Conservation (phyloP, 805 yeast genomes). For the Candida jianshihensis region DNA sequence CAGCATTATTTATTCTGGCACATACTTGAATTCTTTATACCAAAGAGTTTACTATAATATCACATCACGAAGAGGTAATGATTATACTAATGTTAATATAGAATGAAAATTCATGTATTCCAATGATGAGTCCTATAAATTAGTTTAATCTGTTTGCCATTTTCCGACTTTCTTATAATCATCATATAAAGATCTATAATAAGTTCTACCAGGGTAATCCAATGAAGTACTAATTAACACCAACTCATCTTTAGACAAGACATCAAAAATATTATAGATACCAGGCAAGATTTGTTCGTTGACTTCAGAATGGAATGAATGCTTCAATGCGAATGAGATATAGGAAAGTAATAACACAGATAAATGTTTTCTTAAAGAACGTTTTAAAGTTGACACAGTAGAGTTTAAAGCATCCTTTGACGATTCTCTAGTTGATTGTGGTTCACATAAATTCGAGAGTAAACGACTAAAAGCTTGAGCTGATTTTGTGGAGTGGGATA, state of each 20-base stretch:
- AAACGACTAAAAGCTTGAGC: constrained; percentile 51
- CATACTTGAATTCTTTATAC: neutral
- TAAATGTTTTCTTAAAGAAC: constrained; percentile 55
- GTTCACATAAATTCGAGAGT: constrained; percentile 68
- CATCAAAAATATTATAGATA: constrained; percentile 58
- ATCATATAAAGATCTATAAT: constrained; percentile 59
- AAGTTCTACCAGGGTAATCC: constrained; percentile 63
- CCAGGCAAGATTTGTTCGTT: constrained; percentile 48
- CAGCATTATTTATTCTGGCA: constrained; percentile 3
- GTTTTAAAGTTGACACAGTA: constrained; percentile 46
- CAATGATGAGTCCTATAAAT: too few relatives aligned
- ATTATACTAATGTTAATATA: too few relatives aligned
- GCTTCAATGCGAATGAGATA: constrained; percentile 43
- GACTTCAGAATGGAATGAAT: constrained; percentile 38
- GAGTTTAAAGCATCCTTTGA: constrained; percentile 41
- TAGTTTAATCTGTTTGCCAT: constrained; percentile 39
- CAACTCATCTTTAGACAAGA: constrained; percentile 62
- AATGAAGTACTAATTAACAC: constrained; percentile 53
- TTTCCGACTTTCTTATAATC: constrained; percentile 74
- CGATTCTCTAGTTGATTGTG: constrained; percentile 33
- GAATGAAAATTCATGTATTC: too few relatives aligned
- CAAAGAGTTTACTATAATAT: neutral
- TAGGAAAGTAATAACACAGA: constrained; percentile 56
- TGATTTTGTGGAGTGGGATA: constrained; percentile 25
- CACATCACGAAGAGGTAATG: neutral